These are phyloP conservation scores for Gaultheria prostrata DNA, from an alignment of 148 eudicot species.

Conservation along the genomic window DNA sequence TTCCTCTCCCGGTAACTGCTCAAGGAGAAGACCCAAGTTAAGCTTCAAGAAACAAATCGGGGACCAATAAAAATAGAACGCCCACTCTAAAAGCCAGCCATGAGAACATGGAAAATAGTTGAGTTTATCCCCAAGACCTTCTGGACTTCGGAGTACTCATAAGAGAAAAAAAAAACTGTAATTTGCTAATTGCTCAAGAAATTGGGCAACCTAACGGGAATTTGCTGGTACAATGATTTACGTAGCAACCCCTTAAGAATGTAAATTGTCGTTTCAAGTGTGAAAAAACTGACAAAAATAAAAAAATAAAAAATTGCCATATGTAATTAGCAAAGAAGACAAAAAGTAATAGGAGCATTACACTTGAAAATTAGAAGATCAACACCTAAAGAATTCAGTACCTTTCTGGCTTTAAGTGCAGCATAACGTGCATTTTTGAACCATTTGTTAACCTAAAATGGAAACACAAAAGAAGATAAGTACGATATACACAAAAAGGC, in stretches of 20 bases:
- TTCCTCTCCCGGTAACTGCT: conserved; percentile 25
- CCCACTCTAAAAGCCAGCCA: not conserved
- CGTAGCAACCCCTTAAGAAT: not conserved
- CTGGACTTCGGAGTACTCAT: not conserved
- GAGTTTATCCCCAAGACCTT: not conserved
- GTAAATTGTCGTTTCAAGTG: not conserved
- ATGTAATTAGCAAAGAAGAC: not conserved
- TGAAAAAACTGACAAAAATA: not conserved
- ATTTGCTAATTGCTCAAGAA: no score
- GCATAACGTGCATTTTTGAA: conserved; percentile 94
- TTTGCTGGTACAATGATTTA: not conserved
- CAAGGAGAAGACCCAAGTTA: not conserved
- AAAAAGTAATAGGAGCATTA: not conserved
- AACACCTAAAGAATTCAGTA: conserved; percentile 6
- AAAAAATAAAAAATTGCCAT: not conserved
- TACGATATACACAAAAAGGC: not conserved
- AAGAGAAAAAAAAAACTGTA: not conserved
- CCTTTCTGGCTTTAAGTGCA: conserved; percentile 84
- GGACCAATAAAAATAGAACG: not conserved
- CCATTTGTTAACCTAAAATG: conserved; percentile 83
- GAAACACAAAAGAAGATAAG: not conserved
- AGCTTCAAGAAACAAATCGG: not conserved
- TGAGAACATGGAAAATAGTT: not conserved
- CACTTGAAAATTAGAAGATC: not conserved
- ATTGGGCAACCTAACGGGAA: not conserved